Conservation (phyloP, 306 rosid genomes). For the Vicia faba region DNA sequence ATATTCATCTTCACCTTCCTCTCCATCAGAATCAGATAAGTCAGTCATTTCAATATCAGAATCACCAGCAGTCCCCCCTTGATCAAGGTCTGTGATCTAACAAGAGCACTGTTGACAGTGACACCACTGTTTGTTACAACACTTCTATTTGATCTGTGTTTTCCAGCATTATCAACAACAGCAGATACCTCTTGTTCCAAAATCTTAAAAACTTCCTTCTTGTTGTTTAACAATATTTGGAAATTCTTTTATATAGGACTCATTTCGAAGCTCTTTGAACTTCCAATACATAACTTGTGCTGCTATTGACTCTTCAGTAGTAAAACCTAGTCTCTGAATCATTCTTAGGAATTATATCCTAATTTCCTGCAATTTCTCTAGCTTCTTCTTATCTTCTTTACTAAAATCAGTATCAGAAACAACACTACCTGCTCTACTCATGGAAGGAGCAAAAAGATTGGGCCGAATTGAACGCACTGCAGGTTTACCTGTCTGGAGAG, state of each 20-base stretch:
- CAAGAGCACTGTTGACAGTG: constrained; percentile 43
- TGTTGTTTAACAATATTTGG: constrained; percentile 61
- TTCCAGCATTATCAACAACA: constrained; percentile 28
- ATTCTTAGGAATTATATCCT: constrained; percentile 80
- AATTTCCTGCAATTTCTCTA: constrained; percentile 70
- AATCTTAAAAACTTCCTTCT: constrained; percentile 42
- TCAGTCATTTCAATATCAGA: constrained; percentile 89
- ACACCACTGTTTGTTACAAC: constrained; percentile 42
- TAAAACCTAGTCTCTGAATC: constrained; percentile 76
- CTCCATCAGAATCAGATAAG: constrained; percentile 83
- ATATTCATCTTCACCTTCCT: constrained; percentile 88
- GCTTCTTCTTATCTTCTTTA: constrained; percentile 74
- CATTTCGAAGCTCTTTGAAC: constrained; percentile 45
- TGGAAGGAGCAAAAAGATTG: constrained; percentile 52
- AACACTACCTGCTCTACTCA: constrained; percentile 43
- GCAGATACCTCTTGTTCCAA: constrained; percentile 38
- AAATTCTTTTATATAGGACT: constrained; percentile 58
- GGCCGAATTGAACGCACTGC: constrained; percentile 61
- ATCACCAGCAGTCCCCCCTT: constrained; percentile 86
- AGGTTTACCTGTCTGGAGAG: constrained; percentile 71
- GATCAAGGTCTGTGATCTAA: constrained; percentile 62
- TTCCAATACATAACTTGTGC: constrained; percentile 65
- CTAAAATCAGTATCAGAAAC: constrained; percentile 63
- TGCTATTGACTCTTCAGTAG: constrained; percentile 75
- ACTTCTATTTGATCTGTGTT: constrained; percentile 41